Evolutionary conservation across 768 basidiomycete genomes (phyloP).

Genomic region (Phanerodontia chrysosporium): DNA sequence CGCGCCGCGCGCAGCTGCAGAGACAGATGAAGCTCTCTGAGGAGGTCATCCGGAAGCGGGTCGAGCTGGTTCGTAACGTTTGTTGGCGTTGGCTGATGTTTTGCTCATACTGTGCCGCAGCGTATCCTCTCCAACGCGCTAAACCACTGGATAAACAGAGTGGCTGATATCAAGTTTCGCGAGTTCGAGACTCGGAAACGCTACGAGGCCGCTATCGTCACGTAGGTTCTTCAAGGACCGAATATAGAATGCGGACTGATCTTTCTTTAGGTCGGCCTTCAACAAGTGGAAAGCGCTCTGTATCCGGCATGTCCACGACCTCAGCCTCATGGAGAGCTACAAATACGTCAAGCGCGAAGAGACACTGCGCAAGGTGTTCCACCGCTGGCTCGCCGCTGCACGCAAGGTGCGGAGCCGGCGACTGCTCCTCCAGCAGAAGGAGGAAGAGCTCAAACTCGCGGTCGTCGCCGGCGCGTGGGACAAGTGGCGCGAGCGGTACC

Average conservation of each 20-base stretch:
- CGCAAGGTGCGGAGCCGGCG: conserved; percentile 62
- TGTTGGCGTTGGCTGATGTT: neutral
- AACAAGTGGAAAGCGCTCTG: conserved; percentile 65
- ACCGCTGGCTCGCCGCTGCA: conserved; percentile 62
- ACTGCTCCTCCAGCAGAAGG: conserved; percentile 51
- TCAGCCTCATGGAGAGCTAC: conserved; percentile 82
- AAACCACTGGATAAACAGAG: conserved; percentile 63
- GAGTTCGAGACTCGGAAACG: conserved; percentile 62
- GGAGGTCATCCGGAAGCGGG: conserved; percentile 33
- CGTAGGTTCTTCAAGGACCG: conserved; percentile 26
- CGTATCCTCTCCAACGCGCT: conserved; percentile 47
- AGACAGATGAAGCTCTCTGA: conserved; percentile 42
- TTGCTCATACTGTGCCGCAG: conserved; percentile 30
- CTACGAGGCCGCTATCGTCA: conserved; percentile 32
- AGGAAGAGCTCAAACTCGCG: conserved; percentile 54
- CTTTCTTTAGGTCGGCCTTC: conserved; percentile 45
- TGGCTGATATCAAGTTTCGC: conserved; percentile 68
- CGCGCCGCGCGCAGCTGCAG: conserved; percentile 31
- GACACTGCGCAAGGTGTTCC: conserved; percentile 60
- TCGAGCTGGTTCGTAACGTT: conserved; percentile 36
- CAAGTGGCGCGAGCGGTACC: conserved; percentile 72
- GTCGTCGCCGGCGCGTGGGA: conserved; percentile 63
- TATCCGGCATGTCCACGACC: conserved; percentile 62
- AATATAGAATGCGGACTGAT: neutral
- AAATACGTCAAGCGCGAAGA: conserved; percentile 79